These are phyloP conservation scores for Fusarium graminum DNA, from an alignment of 2,329 filamentous ascomycete species.

Conservation along the genomic window DNA sequence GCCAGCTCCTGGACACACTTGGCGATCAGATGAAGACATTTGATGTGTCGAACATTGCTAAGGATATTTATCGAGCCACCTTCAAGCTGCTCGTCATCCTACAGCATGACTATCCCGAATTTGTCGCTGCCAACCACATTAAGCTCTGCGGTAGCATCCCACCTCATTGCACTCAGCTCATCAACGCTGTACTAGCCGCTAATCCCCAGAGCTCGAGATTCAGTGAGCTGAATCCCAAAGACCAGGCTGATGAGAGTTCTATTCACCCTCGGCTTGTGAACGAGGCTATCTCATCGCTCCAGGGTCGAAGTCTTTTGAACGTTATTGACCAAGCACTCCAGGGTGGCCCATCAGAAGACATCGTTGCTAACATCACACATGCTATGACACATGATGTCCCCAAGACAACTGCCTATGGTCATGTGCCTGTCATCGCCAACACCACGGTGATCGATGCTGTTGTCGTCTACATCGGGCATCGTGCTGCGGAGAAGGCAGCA, in stretches of 20 bases:
- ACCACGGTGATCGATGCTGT: slow-evolving; percentile 81
- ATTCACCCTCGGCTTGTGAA: slow-evolving; percentile 74
- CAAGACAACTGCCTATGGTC: slow-evolving; percentile 74
- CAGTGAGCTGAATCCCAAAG: slow-evolving; percentile 77
- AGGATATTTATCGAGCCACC: slow-evolving; percentile 86
- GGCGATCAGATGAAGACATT: slow-evolving; percentile 83
- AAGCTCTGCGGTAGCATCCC: slow-evolving; percentile 85
- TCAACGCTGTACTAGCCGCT: slow-evolving; percentile 88
- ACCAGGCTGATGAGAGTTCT: slow-evolving; percentile 80
- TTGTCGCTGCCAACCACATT: slow-evolving; percentile 88
- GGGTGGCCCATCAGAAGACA: slow-evolving; percentile 75
- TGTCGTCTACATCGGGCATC: slow-evolving; percentile 83
- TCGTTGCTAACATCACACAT: slow-evolving; percentile 81
- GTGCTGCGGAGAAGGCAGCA: slow-evolving; percentile 72
- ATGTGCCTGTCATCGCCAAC: slow-evolving; percentile 76
- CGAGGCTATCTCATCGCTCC: slow-evolving; percentile 70
- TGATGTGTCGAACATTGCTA: slow-evolving; percentile 76
- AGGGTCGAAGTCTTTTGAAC: slow-evolving; percentile 67
- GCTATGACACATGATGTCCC: slow-evolving; percentile 73
- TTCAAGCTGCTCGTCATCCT: slow-evolving; percentile 86
- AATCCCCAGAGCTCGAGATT: slow-evolving; percentile 78
- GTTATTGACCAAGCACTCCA: slow-evolving; percentile 71
- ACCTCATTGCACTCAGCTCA: slow-evolving; percentile 85
- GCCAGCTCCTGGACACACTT: slow-evolving; percentile 78
- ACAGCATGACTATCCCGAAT: slow-evolving; percentile 95